Conservation (phyloP, 495 filamentous ascomycete species). For the Polyplosphaeria fusca region DNA sequence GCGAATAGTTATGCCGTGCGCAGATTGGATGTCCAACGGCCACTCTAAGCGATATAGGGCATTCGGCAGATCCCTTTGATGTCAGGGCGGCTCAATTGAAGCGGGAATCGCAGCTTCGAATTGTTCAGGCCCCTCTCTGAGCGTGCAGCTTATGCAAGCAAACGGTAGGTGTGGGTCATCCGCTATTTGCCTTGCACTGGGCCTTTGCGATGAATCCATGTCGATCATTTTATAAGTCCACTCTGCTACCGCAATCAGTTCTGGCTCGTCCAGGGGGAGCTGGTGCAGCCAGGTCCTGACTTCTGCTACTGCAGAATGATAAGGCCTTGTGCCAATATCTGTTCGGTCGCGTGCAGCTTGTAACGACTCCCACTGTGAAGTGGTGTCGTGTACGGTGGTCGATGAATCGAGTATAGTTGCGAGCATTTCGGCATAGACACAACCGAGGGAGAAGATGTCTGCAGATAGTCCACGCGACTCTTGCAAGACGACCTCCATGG, state of each 20-base stretch:
- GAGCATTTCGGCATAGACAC: conserved; percentile 25
- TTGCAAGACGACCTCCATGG: conserved; percentile 19
- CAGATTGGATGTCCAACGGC: too few species aligned
- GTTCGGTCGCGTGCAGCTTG: neutral
- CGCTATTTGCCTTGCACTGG: neutral
- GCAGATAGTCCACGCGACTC: conserved; percentile 6
- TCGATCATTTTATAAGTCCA: neutral
- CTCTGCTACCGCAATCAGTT: neutral
- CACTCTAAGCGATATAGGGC: too few species aligned
- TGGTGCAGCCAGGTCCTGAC: neutral
- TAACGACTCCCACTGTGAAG: neutral
- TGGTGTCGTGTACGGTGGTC: neutral
- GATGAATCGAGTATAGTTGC: neutral
- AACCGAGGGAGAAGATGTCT: conserved; percentile 27
- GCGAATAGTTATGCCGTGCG: too few species aligned
- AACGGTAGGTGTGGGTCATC: conserved; percentile 1
- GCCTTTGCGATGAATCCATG: neutral
- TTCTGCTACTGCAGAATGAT: neutral
- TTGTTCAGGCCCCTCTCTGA: neutral
- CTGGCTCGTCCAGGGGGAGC: neutral
- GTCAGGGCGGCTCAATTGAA: too few species aligned
- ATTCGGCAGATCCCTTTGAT: too few species aligned
- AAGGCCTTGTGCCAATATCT: neutral
- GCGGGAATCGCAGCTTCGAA: neutral
- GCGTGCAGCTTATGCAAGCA: conserved; percentile 5